phyloP scores from a whole-genome alignment of 495 filamentous ascomycete species.

The Penicillium bovifimosum region DNA sequence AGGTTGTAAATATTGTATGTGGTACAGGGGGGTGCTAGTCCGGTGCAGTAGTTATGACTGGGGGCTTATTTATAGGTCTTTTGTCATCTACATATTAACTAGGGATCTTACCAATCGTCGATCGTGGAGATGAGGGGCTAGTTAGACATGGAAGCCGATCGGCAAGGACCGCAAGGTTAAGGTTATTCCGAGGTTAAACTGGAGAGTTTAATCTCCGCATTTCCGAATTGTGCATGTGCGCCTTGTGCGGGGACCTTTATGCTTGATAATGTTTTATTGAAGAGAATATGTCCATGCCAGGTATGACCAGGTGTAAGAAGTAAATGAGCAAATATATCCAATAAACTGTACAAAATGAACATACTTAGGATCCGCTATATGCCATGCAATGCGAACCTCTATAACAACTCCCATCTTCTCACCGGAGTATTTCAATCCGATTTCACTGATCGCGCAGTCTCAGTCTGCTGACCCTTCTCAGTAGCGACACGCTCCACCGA shows the following conservation, averaged over 20 bases:
- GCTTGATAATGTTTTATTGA: not conserved
- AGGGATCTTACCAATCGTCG: too few species aligned
- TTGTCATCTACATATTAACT: too few species aligned
- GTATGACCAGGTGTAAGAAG: not conserved
- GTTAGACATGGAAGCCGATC: too few species aligned
- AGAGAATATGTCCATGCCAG: not conserved
- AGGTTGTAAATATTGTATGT: not conserved
- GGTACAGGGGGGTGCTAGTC: too few species aligned
- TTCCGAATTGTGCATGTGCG: too few species aligned
- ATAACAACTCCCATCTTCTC: not conserved
- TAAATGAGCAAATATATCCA: not conserved
- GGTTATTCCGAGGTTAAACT: too few species aligned
- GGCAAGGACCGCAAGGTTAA: too few species aligned
- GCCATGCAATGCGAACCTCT: not conserved
- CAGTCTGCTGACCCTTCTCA: conserved; percentile 9
- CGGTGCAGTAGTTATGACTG: too few species aligned
- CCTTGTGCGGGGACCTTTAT: too few species aligned
- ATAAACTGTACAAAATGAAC: not conserved
- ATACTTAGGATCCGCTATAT: not conserved
- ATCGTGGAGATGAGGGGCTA: too few species aligned
- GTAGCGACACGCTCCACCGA: conserved; percentile 14
- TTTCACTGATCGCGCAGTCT: not conserved
- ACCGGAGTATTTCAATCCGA: not conserved
- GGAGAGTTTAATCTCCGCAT: too few species aligned
- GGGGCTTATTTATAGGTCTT: too few species aligned